Evolutionary conservation across 148 eudicot genomes (phyloP).

Genomic region (Cornus suecica): DNA sequence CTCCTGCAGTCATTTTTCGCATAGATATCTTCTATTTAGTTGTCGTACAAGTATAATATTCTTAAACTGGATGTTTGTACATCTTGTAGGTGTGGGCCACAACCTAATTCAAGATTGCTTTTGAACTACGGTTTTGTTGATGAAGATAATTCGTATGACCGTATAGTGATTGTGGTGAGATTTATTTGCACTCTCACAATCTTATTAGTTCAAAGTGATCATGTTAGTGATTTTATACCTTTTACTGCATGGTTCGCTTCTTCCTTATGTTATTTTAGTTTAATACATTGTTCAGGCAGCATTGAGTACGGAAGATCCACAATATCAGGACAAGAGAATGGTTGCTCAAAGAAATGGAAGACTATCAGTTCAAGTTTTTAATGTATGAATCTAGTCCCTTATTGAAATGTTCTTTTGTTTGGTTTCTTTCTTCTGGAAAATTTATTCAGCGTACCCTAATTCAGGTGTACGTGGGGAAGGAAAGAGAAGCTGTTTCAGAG

Average conservation of each 20-base stretch:
- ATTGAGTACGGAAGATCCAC: conserved; percentile 89
- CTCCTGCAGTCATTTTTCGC: conserved; percentile 7
- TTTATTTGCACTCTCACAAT: background rate
- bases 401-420: too few relatives aligned
- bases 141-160: conserved; percentile 92
- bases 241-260: conserved; percentile 1
- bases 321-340: conserved; percentile 96
- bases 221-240: background rate
- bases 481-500: conserved; percentile 80
- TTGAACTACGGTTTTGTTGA: conserved; percentile 96
- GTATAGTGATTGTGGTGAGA: conserved; percentile 77
- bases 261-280: background rate
- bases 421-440: background rate
- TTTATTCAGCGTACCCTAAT: conserved; percentile 14
- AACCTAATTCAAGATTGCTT: conserved; percentile 92
- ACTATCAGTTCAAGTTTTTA: conserved; percentile 69
- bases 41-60: background rate
- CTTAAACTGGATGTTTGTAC: conserved; percentile 1
- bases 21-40: background rate
- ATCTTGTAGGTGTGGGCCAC: conserved; percentile 91
- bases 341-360: conserved; percentile 96
- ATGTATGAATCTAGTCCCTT: conserved; percentile 38
- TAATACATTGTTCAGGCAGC: conserved; percentile 57
- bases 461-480: conserved; percentile 87
- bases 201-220: conserved; percentile 4